Percentiles rank a stretch among this genome's conserved stretches.
Conservation (phyloP, 108 stramenopile genomes). For the Cyclostephanos invisitatus region DNA sequence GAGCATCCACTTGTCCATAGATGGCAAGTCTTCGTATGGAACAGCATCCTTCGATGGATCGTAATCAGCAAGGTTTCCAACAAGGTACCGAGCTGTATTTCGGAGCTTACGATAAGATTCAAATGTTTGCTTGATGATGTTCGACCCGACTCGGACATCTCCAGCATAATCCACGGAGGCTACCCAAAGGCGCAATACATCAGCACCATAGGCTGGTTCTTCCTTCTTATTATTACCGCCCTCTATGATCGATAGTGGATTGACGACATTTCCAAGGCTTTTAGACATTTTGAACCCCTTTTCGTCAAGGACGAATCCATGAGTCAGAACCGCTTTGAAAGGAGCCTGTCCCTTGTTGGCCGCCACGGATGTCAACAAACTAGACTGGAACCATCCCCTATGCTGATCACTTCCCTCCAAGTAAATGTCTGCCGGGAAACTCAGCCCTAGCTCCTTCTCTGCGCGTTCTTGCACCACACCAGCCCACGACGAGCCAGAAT, state of each 20-base stretch:
- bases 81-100: conserved; percentile 94
- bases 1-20: conserved; percentile 96
- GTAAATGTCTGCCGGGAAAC: conserved; percentile 90
- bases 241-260: conserved; percentile 93
- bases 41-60: conserved; percentile 75
- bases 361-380: conserved; percentile 94
- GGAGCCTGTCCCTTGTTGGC: conserved; percentile 82
- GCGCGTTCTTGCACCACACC: conserved; percentile 87
- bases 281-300: conserved; percentile 99
- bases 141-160: conserved; percentile 90
- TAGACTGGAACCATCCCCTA: conserved; percentile 99
- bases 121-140: conserved; percentile 94
- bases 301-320: conserved; percentile 98
- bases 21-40: conserved; percentile 84
- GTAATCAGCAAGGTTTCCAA: conserved; percentile 93
- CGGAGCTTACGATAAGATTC: conserved; percentile 95
- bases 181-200: conserved; percentile 98
- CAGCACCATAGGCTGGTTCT: conserved; percentile 97
- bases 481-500: conserved; percentile 97
- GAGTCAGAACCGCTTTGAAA: conserved; percentile 96
- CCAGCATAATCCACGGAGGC: conserved; percentile 95
- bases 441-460: conserved; percentile 63
- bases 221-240: conserved; percentile 95
- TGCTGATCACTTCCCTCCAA: conserved; percentile 96
- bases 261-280: conserved; percentile 96